Evolutionary conservation across 2,329 filamentous ascomycete species (phyloP).

Genomic region (Fusarium lateritium): DNA sequence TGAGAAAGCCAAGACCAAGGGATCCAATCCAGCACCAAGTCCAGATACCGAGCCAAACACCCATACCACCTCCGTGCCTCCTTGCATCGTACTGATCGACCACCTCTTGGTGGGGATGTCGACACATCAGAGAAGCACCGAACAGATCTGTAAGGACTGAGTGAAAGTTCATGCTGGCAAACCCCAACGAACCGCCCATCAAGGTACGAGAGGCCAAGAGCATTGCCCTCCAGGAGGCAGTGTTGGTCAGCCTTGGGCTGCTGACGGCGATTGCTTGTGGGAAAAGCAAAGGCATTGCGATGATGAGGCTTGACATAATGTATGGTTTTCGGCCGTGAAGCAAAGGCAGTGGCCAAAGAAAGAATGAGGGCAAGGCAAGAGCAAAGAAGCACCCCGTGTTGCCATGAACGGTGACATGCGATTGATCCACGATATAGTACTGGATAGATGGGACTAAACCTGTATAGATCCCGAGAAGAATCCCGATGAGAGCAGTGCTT

Average conservation of each 20-base stretch:
- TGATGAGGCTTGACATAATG: conserved; percentile 75
- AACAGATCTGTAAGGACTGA: conserved; percentile 81
- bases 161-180: conserved; percentile 84
- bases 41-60: conserved; percentile 85
- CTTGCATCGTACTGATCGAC: conserved; percentile 78
- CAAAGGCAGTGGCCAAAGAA: conserved; percentile 81
- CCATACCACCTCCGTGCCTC: conserved; percentile 82
- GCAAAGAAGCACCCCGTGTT: conserved; percentile 82
- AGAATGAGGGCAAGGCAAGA: conserved; percentile 77
- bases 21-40: conserved; percentile 83
- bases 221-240: conserved; percentile 69
- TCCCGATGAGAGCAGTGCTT: conserved; percentile 79
- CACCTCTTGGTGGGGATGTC: conserved; percentile 79
- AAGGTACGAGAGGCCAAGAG: conserved; percentile 75
- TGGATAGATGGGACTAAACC: conserved; percentile 85
- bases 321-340: conserved; percentile 85
- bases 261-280: conserved; percentile 80
- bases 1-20: conserved; percentile 78
- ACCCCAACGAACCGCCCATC: conserved; percentile 79
- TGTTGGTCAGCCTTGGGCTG: conserved; percentile 68
- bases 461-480: conserved; percentile 82
- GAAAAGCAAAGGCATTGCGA: conserved; percentile 81
- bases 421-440: conserved; percentile 79
- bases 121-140: conserved; percentile 81
- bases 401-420: conserved; percentile 77